Evolutionary conservation across 1,284 basidiomycete species (phyloP).

Genomic region (Erythrobasidium hasegawianum): DNA sequence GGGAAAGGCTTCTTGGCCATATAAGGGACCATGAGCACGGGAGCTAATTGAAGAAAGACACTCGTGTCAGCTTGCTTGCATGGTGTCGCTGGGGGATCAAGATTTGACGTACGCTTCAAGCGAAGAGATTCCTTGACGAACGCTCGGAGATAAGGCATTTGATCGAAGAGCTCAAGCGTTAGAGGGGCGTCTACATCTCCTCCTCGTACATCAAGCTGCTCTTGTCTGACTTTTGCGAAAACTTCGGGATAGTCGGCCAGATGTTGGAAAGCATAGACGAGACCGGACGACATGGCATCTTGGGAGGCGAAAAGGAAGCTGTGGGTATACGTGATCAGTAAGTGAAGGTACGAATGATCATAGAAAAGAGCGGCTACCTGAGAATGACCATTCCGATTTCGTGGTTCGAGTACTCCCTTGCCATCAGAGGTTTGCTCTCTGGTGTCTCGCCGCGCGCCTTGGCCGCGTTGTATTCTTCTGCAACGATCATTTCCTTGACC

Average conservation of each 20-base stretch:
- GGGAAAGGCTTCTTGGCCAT: slow-evolving; percentile 83
- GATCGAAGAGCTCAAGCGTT: slow-evolving; percentile 81
- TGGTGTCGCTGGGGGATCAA: not conserved
- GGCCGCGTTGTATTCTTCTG: slow-evolving; percentile 51
- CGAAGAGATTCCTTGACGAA: slow-evolving; percentile 90
- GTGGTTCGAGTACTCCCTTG: slow-evolving; percentile 79
- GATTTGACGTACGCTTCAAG: slow-evolving; percentile 37
- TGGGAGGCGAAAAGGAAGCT: slow-evolving; percentile 97
- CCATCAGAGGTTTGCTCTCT: slow-evolving; percentile 52
- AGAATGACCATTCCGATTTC: slow-evolving; percentile 97
- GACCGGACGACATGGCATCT: slow-evolving; percentile 80
- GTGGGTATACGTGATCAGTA: not conserved
- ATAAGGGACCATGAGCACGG: slow-evolving; percentile 76
- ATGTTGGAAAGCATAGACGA: slow-evolving; percentile 94
- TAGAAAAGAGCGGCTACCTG: slow-evolving; percentile 37
- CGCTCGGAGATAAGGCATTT: slow-evolving; percentile 88
- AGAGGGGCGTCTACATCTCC: slow-evolving; percentile 75
- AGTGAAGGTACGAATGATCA: not conserved
- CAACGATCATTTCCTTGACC: slow-evolving; percentile 68
- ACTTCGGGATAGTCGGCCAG: slow-evolving; percentile 87
- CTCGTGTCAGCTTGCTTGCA: slow-evolving; percentile 1
- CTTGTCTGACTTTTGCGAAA: slow-evolving; percentile 81
- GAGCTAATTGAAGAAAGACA: slow-evolving; percentile 47
- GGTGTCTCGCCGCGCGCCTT: slow-evolving; percentile 61
- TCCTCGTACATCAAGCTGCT: slow-evolving; percentile 79